Conservation (phyloP, 2,329 filamentous ascomycete genomes). For the Grosmannia huntii region DNA sequence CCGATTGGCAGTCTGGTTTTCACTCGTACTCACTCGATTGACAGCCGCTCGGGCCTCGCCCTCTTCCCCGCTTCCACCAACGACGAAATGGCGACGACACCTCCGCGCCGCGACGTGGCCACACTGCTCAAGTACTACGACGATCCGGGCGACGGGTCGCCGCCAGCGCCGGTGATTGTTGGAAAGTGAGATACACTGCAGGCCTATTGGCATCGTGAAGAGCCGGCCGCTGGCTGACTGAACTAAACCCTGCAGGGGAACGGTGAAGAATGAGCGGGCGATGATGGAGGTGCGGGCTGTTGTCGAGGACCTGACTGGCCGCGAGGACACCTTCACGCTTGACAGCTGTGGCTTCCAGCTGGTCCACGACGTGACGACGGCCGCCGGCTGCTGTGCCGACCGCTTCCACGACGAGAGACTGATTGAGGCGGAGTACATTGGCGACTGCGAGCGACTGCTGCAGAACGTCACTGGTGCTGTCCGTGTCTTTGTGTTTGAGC, state of each 20-base stretch:
- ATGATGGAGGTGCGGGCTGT: slow-evolving; percentile 29
- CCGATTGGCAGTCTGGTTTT: too few species aligned
- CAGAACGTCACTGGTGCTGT: slow-evolving; percentile 32
- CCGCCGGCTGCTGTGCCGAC: slow-evolving; percentile 30
- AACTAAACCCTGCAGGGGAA: slow-evolving; percentile 1
- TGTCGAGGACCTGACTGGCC: slow-evolving; percentile 29
- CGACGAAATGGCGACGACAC: neutral
- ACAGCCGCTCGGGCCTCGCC: too few species aligned
- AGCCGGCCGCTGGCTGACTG: neutral
- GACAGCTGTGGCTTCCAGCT: slow-evolving; percentile 43
- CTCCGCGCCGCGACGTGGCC: slow-evolving; percentile 17
- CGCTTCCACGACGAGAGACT: slow-evolving; percentile 38
- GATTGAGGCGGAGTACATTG: slow-evolving; percentile 40
- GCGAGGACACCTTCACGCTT: slow-evolving; percentile 50
- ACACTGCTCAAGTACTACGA: slow-evolving; percentile 26
- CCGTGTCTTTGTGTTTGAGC: slow-evolving; percentile 49
- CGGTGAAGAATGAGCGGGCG: slow-evolving; percentile 17
- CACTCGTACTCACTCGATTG: too few species aligned
- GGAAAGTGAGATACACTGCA: slow-evolving; percentile 2
- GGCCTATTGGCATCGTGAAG: neutral
- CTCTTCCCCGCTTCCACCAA: neutral
- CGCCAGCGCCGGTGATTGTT: slow-evolving; percentile 23
- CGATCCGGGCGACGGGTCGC: slow-evolving; percentile 27
- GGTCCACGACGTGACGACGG: slow-evolving; percentile 31
- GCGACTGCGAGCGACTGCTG: slow-evolving; percentile 46